phyloP scores from a whole-genome alignment of 148 eudicot species.

The Gaultheria prostrata region DNA sequence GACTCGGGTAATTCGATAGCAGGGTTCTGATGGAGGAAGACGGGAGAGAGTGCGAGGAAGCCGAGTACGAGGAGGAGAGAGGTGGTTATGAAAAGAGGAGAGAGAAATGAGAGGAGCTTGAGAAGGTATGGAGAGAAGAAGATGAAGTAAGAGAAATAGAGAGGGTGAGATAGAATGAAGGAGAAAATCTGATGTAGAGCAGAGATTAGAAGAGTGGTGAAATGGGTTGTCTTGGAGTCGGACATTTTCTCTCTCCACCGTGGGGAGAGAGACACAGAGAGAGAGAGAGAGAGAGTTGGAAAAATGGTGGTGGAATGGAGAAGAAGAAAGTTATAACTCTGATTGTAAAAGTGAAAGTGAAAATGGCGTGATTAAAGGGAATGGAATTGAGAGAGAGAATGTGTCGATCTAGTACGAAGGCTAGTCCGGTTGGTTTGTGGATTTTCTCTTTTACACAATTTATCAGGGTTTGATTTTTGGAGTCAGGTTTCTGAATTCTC shows the following conservation, averaged over 20 bases:
- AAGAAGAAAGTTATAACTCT: constrained; percentile 16
- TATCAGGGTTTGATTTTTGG: too few relatives aligned
- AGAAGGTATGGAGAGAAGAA: constrained; percentile 74
- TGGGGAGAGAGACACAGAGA: background rate
- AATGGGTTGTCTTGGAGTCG: constrained; percentile 29
- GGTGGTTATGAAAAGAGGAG: constrained; percentile 59
- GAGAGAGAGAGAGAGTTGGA: background rate
- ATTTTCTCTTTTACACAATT: too few relatives aligned
- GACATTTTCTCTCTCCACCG: constrained; percentile 33
- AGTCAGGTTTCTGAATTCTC: too few relatives aligned
- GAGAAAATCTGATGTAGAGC: constrained; percentile 32
- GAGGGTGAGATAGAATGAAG: constrained; percentile 50
- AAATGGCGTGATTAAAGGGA: constrained; percentile 68
- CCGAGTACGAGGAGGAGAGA: constrained; percentile 35
- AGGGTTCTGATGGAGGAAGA: constrained; percentile 5
- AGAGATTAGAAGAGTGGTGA: constrained; percentile 26
- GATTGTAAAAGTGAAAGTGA: constrained; percentile 22
- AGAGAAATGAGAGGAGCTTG: constrained; percentile 28
- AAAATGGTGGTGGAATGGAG: constrained; percentile 20
- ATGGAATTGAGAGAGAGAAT: constrained; percentile 19
- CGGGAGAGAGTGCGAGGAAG: constrained; percentile 28
- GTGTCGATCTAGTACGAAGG: background rate
- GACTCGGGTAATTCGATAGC: constrained; percentile 10
- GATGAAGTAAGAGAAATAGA: constrained; percentile 68
- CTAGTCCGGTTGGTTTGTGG: too few relatives aligned